Conservation (phyloP, 2,329 filamentous ascomycete genomes). For the Xylariaceae sp. region DNA sequence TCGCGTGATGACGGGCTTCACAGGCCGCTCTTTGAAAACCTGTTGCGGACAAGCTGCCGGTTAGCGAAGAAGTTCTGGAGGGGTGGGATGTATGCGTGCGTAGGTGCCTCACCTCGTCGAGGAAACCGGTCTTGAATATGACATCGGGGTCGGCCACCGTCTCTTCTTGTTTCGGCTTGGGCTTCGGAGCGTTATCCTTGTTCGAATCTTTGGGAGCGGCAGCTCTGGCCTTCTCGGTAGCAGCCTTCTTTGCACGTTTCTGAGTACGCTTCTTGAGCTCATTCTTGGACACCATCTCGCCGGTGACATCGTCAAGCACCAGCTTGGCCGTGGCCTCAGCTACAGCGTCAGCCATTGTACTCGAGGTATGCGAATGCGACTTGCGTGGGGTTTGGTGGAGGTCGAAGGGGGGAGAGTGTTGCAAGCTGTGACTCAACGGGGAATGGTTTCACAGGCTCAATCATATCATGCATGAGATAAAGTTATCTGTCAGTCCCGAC, state of each 20-base stretch:
- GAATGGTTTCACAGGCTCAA: neutral
- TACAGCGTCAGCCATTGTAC: conserved; percentile 49
- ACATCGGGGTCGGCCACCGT: conserved; percentile 61
- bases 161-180: conserved; percentile 57
- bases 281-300: conserved; percentile 70
- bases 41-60: neutral
- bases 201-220: conserved; percentile 34
- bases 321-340: conserved; percentile 61
- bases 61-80: neutral
- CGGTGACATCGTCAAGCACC: conserved; percentile 67
- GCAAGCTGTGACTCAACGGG: neutral
- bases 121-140: conserved; percentile 83
- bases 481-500: neutral
- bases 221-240: conserved; percentile 58
- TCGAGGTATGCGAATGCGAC: no score
- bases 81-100: no score
- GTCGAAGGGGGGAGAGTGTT: neutral
- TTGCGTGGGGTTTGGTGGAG: neutral
- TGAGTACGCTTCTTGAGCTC: conserved; percentile 67
- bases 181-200: conserved; percentile 38
- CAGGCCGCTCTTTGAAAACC: conserved; percentile 68
- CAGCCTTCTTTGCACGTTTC: conserved; percentile 65
- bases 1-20: conserved; percentile 69
- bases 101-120: conserved; percentile 70
- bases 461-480: neutral